These are phyloP conservation scores for Penicillium angulare DNA, from an alignment of 495 filamentous ascomycete genomes.

Conservation along the genomic window DNA sequence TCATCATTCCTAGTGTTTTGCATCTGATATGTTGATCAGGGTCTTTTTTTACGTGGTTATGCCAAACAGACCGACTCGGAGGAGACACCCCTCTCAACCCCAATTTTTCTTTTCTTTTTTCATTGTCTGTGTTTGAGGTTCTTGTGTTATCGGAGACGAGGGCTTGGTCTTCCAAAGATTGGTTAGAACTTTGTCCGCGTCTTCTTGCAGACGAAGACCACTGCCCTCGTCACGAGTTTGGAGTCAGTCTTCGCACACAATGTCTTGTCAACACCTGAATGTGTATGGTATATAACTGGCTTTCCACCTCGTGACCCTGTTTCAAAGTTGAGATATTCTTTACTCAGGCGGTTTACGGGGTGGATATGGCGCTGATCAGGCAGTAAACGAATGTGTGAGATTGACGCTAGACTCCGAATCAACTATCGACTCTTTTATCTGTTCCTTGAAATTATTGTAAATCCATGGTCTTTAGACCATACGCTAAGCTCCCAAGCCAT, in stretches of 20 bases:
- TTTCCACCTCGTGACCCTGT: constrained; percentile 5
- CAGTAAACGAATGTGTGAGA: constrained; percentile 18
- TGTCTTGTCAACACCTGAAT: constrained; percentile 16
- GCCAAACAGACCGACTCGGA: constrained; percentile 41
- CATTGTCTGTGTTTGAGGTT: constrained; percentile 23
- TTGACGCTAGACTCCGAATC: constrained; percentile 22
- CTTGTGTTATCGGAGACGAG: constrained; percentile 21
- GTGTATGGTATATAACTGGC: constrained; percentile 13
- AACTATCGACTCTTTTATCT: constrained; percentile 9
- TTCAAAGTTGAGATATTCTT: constrained; percentile 28
- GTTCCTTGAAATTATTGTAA: not conserved
- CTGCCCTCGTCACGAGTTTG: constrained; percentile 14
- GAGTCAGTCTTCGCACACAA: constrained; percentile 17
- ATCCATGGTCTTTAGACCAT: no score
- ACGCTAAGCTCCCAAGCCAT: no score
- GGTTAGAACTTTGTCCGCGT: constrained; percentile 10
- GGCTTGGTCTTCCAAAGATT: not conserved
- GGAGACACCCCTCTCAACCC: constrained; percentile 24
- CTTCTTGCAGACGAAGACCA: constrained; percentile 21
- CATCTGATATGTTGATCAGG: constrained; percentile 21
- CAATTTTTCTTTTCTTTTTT: constrained; percentile 21
- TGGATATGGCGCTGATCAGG: constrained; percentile 8
- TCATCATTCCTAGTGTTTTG: constrained; percentile 5
- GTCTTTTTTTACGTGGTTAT: constrained; percentile 41
- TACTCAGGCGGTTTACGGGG: constrained; percentile 3